These are phyloP conservation scores for Cyclotella choctawhatcheeana DNA, from an alignment of 108 stramenopile species.

Conservation along the genomic window DNA sequence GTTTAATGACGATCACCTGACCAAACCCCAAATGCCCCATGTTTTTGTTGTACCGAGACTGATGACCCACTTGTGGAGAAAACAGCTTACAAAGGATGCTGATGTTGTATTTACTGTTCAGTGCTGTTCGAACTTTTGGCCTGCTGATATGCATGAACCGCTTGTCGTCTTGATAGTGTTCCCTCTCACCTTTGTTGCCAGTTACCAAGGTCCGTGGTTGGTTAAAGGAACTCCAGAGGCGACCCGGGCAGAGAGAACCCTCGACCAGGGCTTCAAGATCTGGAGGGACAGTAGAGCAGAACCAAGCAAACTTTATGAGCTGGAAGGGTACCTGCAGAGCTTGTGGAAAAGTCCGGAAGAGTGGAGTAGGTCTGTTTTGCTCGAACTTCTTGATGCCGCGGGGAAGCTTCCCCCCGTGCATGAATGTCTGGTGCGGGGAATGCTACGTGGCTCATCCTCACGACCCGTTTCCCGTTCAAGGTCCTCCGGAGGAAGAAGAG, in stretches of 20 bases:
- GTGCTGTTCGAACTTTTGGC: slow-evolving; percentile 8
- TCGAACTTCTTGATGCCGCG: slow-evolving; percentile 43
- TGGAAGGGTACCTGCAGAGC: slow-evolving; percentile 33
- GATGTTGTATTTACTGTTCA: slow-evolving; percentile 28
- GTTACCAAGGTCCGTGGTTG: slow-evolving; percentile 35
- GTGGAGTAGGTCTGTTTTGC: slow-evolving; percentile 54
- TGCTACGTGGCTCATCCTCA: slow-evolving; percentile 27
- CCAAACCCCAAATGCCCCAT: slow-evolving; percentile 21
- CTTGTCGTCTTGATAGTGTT: slow-evolving; percentile 33
- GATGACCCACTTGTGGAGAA: slow-evolving; percentile 49
- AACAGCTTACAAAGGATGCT: slow-evolving; percentile 15
- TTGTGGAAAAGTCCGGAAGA: slow-evolving; percentile 20
- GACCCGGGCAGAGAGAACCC: too few relatives aligned
- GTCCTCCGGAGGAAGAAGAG: slow-evolving; percentile 12
- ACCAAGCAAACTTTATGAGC: slow-evolving; percentile 47
- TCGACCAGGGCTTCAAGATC: slow-evolving; percentile 16
- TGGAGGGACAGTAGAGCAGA: slow-evolving; percentile 14
- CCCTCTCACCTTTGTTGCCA: slow-evolving; percentile 33
- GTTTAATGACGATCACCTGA: slow-evolving; percentile 5
- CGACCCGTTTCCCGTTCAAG: slow-evolving; percentile 18
- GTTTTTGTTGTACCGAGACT: slow-evolving; percentile 51
- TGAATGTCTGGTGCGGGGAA: slow-evolving; percentile 34
- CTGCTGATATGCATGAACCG: slow-evolving; percentile 19
- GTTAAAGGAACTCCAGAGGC: too few relatives aligned
- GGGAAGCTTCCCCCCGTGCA: slow-evolving; percentile 29